Conservation (phyloP, 1,139 yeast genomes). For the Pichia sp. region DNA sequence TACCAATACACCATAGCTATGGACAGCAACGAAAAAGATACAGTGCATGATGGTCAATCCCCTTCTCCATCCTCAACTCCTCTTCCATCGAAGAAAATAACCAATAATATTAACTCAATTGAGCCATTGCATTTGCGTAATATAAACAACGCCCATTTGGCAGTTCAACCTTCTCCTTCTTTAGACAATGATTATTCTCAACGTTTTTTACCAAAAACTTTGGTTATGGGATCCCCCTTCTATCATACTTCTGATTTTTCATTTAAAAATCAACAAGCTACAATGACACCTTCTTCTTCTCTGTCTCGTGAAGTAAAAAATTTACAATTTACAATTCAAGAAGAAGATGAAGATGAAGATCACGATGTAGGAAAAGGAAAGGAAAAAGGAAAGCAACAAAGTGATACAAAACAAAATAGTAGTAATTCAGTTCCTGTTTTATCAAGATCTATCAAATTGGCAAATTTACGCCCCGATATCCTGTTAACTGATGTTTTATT, state of each 20-base stretch:
- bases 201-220: conserved; percentile 65
- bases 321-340: no score
- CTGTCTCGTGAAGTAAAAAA: no score
- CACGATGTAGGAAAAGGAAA: not conserved
- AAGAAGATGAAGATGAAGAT: not conserved
- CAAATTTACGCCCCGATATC: conserved; percentile 33
- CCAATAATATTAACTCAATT: no score
- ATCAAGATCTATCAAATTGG: conserved; percentile 19
- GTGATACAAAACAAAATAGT: no score
- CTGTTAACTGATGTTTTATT: conserved; percentile 21
- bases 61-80: no score
- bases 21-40: no score
- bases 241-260: conserved; percentile 34
- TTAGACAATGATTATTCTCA: conserved; percentile 51
- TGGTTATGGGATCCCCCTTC: conserved; percentile 63
- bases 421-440: not conserved
- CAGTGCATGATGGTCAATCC: no score
- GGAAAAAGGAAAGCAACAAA: not conserved
- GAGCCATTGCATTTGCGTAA: not conserved
- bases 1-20: no score
- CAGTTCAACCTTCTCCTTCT: conserved; percentile 32
- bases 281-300: not conserved
- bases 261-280: conserved; percentile 1
- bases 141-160: not conserved
- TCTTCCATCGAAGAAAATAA: no score